phyloP scores from a whole-genome alignment of 371 early-diverging fungal species.

The Mortierella sp. region DNA sequence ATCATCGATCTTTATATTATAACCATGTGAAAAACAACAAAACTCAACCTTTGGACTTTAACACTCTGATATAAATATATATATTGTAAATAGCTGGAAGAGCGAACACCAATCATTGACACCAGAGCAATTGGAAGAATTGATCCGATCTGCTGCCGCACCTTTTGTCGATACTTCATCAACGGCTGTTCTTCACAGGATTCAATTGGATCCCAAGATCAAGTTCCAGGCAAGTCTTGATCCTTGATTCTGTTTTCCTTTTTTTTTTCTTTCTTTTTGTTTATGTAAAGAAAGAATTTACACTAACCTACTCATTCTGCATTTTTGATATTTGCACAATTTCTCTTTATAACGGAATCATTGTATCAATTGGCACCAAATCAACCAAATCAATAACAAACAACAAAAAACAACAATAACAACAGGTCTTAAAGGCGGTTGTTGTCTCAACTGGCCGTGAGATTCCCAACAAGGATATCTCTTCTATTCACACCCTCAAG shows the following conservation, averaged over 20 bases:
- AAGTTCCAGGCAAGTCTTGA: conserved; percentile 51
- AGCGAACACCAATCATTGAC: conserved; percentile 33
- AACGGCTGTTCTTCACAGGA: conserved; percentile 19
- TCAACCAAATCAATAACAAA: not conserved
- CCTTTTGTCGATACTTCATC: conserved; percentile 32
- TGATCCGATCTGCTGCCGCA: conserved; percentile 49
- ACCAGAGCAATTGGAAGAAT: conserved; percentile 32
- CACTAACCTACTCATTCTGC: not conserved
- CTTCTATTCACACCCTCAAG: conserved; percentile 39
- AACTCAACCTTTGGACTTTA: no score
- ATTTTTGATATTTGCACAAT: not conserved
- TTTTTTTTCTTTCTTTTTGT: not conserved
- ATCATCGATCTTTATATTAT: no score
- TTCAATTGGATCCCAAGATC: conserved; percentile 30
- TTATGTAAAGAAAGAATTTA: not conserved
- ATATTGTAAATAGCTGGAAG: conserved; percentile 59
- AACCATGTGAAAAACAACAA: no score
- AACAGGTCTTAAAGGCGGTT: conserved; percentile 51
- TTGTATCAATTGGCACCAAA: not conserved
- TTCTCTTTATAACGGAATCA: not conserved
- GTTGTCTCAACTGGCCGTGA: conserved; percentile 43
- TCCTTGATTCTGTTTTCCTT: not conserved
- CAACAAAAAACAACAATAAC: conserved; percentile 12
- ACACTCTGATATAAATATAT: no score
- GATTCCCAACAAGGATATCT: conserved; percentile 49